Conservation (phyloP, 2,329 filamentous ascomycete species). For the Fusarium nelsonii region DNA sequence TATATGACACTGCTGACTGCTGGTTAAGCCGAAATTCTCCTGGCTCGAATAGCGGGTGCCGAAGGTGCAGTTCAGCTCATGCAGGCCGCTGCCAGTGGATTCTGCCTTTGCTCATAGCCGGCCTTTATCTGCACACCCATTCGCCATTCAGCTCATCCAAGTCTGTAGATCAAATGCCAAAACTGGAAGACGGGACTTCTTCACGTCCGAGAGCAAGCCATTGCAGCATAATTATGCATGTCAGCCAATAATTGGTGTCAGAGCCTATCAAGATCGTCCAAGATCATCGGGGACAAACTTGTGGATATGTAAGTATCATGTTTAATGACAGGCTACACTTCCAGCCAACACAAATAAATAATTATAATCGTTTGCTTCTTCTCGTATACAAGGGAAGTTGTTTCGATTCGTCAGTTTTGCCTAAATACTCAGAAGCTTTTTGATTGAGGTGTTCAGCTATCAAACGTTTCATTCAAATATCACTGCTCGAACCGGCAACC, state of each 20-base stretch:
- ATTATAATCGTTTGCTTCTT: neutral
- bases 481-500: too few species aligned
- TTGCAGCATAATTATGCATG: neutral
- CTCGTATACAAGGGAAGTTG: too few species aligned
- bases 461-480: neutral
- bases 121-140: neutral
- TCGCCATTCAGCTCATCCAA: neutral
- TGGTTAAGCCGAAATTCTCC: too few species aligned
- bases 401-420: too few species aligned
- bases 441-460: rapidly evolving
- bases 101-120: neutral
- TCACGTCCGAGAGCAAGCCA: too few species aligned
- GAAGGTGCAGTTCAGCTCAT: neutral
- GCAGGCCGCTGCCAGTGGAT: neutral
- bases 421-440: neutral
- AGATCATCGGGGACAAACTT: neutral
- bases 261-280: rapidly evolving
- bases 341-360: neutral
- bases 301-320: too few species aligned
- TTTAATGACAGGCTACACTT: too few species aligned
- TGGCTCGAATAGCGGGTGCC: neutral
- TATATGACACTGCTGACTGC: neutral
- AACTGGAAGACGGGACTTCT: neutral
- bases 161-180: neutral
- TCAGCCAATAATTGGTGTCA: conserved; percentile 8